Base-by-base conservation (phyloP, 495 filamentous ascomycete species). In the Aspergillus asperescens region DNA sequence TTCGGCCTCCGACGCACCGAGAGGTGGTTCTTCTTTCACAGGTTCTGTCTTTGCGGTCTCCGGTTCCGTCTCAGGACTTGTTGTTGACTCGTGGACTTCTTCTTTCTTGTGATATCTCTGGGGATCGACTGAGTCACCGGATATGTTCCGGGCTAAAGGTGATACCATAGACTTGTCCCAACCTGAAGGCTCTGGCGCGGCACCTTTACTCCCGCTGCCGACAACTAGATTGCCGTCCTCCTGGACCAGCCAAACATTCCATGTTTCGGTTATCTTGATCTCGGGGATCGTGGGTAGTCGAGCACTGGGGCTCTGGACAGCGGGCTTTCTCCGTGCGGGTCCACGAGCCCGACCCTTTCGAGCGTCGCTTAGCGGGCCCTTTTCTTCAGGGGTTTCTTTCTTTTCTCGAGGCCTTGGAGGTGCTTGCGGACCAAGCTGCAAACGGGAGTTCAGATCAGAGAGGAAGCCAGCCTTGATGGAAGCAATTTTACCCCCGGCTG, bases 261-360 rank as follows among this genome's bases (percentile, higher is more conserved):
- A 74, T 3, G 74, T 68, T 35, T 65, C 63, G n/a, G 72, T 71
- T 23, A 80, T 73, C 50, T 65, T 65, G 61, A 78, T 62, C 57
- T 72, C 72, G 0, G 72, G 71, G 25, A 73, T 68, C 5, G 67
- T 62, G 9, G 72, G 69, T 10, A 74, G 61, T 50, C 54, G 62
- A 4, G 61, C 35, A 24, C 42, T 55, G 4, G 61, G 35, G 18
- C 56, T 60, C 41, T 73, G 67, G 8, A 56, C 68, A 9, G 77
- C 80, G n/a, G 82, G 83, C 71, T 84, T 86, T 63, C 93, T 77
- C 53, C 93, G 80, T 57, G 86, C 83, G 7, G 93, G 93, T 19
- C 93, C 94, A 57, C 87, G 85, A 15, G 93, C 93, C 50, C 93
- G 76, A 12, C 90, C 82, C 71, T 97, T 97, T 48, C 94, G 78